Conservation (phyloP, 345 rosid species). For the Fremontodendron californicum region DNA sequence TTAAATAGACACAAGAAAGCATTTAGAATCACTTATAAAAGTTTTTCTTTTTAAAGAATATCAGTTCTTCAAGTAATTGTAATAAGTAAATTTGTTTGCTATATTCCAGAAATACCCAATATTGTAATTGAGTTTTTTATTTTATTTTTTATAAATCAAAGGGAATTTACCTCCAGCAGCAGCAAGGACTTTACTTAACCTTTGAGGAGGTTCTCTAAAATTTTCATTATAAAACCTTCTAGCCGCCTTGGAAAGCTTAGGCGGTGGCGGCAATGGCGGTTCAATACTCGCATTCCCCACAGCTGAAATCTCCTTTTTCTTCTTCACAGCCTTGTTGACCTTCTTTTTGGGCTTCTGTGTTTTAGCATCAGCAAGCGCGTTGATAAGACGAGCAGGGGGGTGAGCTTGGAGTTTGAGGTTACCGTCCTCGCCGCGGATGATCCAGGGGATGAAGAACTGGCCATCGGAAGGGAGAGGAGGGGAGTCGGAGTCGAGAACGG, state of each 20-base stretch:
- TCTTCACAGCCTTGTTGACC: slow-evolving; percentile 41
- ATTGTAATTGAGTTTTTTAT: background rate
- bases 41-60: background rate
- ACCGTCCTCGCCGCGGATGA: slow-evolving; percentile 87
- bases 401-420: slow-evolving; percentile 64
- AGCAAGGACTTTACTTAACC: slow-evolving; percentile 87
- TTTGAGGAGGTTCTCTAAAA: slow-evolving; percentile 64
- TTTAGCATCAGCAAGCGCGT: slow-evolving; percentile 60
- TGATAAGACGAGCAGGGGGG: slow-evolving; percentile 61
- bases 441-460: slow-evolving; percentile 89
- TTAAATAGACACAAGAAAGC: background rate
- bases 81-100: background rate
- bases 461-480: slow-evolving; percentile 3
- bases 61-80: background rate
- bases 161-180: slow-evolving; percentile 79
- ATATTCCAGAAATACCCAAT: background rate
- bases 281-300: slow-evolving; percentile 11
- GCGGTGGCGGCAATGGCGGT: slow-evolving; percentile 30
- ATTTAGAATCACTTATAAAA: background rate
- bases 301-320: slow-evolving; percentile 16
- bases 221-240: slow-evolving; percentile 81
- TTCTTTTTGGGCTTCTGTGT: slow-evolving; percentile 53
- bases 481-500: background rate
- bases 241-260: slow-evolving; percentile 72
- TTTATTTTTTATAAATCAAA: no score